These are phyloP conservation scores for Leucocoprinus sp. DNA, from an alignment of 768 basidiomycete species.

Conservation along the genomic window DNA sequence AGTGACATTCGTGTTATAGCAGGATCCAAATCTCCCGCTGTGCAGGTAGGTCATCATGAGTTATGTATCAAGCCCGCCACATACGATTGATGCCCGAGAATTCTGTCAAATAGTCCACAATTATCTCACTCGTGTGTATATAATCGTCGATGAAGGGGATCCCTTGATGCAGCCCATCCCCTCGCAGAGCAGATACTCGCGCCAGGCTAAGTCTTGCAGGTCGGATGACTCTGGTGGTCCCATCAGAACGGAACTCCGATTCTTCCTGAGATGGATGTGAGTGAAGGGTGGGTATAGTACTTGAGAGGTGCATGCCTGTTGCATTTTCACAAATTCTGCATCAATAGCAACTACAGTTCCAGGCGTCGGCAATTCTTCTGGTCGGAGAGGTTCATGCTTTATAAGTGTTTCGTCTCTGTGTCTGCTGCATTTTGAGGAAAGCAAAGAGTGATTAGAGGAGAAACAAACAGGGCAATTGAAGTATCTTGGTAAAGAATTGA, in stretches of 20 bases:
- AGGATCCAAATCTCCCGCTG: slow-evolving; percentile 92
- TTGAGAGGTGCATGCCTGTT: slow-evolving; percentile 51
- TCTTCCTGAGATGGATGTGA: slow-evolving; percentile 58
- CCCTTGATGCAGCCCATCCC: slow-evolving; percentile 71
- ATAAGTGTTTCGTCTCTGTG: slow-evolving; percentile 67
- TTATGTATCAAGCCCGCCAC: slow-evolving; percentile 17
- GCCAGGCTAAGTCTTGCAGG: slow-evolving; percentile 90
- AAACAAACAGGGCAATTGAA: slow-evolving; percentile 72
- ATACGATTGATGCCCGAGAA: slow-evolving; percentile 92
- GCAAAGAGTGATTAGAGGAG: background rate
- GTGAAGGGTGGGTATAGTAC: background rate
- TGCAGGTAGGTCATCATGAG: background rate
- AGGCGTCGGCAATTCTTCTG: slow-evolving; percentile 72
- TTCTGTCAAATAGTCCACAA: slow-evolving; percentile 96
- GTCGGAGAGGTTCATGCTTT: slow-evolving; percentile 67
- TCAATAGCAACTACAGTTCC: slow-evolving; percentile 93
- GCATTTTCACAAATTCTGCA: slow-evolving; percentile 96
- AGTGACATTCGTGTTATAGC: slow-evolving; percentile 76
- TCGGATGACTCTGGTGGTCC: slow-evolving; percentile 84
- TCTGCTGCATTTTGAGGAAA: slow-evolving; percentile 28
- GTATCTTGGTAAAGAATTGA: slow-evolving; percentile 79
- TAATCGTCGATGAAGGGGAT: slow-evolving; percentile 97
- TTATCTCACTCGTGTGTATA: slow-evolving; percentile 91
- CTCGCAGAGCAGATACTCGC: slow-evolving; percentile 88
- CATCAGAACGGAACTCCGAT: slow-evolving; percentile 90